phyloP scores from a whole-genome alignment of 78 protist species.

The Dictyostelium intermedium region DNA sequence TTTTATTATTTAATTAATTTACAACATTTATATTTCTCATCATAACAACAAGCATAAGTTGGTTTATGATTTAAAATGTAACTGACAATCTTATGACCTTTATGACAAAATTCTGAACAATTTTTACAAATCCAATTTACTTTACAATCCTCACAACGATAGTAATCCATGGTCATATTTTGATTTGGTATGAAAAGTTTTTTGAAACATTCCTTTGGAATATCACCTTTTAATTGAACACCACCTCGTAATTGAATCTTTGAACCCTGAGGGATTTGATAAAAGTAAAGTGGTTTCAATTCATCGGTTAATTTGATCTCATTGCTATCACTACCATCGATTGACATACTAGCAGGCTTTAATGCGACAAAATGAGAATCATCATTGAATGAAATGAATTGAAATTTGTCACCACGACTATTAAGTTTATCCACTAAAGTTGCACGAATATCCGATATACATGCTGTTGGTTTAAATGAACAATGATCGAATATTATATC shows the following conservation, averaged over 20 bases:
- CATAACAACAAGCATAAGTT: slow-evolving; percentile 62
- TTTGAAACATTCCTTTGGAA: slow-evolving; percentile 55
- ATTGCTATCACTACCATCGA: background rate
- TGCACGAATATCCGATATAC: slow-evolving; percentile 15
- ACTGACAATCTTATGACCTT: slow-evolving; percentile 28
- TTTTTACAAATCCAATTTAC: slow-evolving; percentile 63
- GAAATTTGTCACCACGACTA: slow-evolving; percentile 25
- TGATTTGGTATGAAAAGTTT: slow-evolving; percentile 6
- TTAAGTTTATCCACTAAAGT: slow-evolving; percentile 8
- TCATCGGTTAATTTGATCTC: slow-evolving; percentile 11
- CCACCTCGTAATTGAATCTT: slow-evolving; percentile 46
- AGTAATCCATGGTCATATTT: slow-evolving; percentile 41
- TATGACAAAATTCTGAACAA: slow-evolving; percentile 58
- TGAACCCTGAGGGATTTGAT: slow-evolving; percentile 50
- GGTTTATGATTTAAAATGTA: slow-evolving; percentile 33
- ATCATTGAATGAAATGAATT: slow-evolving; percentile 28
- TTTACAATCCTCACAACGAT: slow-evolving; percentile 31
- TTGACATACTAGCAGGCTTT: background rate
- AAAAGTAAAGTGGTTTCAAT: slow-evolving; percentile 38
- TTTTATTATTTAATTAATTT: slow-evolving; percentile 2
- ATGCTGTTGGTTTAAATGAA: slow-evolving; percentile 36
- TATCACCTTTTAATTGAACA: slow-evolving; percentile 24
- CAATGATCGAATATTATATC: slow-evolving; percentile 37
- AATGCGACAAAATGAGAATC: background rate
- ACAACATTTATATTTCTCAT: slow-evolving; percentile 27